Evolutionary conservation across 2,329 filamentous ascomycete species (phyloP).

Genomic region (Ophiostoma angusticollis): DNA sequence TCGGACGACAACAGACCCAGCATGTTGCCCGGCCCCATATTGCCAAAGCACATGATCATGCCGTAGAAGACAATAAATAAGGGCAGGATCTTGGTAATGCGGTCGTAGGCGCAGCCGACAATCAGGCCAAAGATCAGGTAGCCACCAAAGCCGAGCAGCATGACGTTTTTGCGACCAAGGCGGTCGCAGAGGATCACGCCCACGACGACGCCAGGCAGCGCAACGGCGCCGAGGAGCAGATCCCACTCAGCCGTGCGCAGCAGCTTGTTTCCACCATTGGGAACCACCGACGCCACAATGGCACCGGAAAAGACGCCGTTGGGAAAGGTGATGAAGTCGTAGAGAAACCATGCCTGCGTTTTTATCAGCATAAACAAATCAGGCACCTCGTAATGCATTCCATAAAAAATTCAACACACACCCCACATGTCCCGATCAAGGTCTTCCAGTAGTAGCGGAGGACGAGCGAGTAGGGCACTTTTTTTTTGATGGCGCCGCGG

Average conservation of each 20-base stretch:
- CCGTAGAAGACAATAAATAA: constrained; percentile 40
- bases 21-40: constrained; percentile 34
- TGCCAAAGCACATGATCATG: constrained; percentile 33
- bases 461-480: constrained; percentile 33
- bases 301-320: constrained; percentile 43
- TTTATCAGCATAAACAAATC: not conserved
- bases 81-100: constrained; percentile 32
- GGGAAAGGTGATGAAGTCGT: constrained; percentile 42
- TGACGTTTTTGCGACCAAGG: constrained; percentile 16
- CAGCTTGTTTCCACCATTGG: constrained; percentile 10
- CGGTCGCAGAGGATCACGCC: constrained; percentile 13
- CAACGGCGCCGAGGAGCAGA: constrained; percentile 18
- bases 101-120: constrained; percentile 23
- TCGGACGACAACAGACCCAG: constrained; percentile 37
- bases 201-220: constrained; percentile 13
- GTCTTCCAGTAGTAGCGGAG: constrained; percentile 36
- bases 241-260: constrained; percentile 18
- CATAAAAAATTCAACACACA: too few relatives aligned
- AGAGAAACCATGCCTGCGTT: constrained; percentile 34
- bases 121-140: constrained; percentile 17
- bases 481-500: constrained; percentile 29
- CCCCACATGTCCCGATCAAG: constrained; percentile 35
- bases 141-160: constrained; percentile 14
- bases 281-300: constrained; percentile 27
- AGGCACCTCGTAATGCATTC: too few relatives aligned